Conservation (phyloP, 2,329 filamentous ascomycete genomes). For the Mycosphaerella sp. region DNA sequence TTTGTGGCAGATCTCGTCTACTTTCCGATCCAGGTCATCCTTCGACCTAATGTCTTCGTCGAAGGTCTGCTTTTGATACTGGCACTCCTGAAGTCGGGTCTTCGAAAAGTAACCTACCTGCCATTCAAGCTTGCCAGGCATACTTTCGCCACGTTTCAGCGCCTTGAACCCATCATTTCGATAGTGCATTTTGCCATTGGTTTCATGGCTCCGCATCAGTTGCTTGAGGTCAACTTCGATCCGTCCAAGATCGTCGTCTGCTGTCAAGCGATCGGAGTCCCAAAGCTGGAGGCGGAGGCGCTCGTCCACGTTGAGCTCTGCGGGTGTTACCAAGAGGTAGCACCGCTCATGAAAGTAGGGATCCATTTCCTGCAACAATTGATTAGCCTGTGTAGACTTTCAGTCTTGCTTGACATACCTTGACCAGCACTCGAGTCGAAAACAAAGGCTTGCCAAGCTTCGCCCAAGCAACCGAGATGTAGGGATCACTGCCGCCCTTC, state of each 20-base stretch:
- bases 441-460: slow-evolving; percentile 67
- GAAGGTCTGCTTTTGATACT: slow-evolving; percentile 56
- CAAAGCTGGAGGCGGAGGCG: slow-evolving; percentile 64
- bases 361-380: slow-evolving; percentile 50
- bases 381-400: neutral
- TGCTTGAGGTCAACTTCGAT: slow-evolving; percentile 63
- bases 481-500: slow-evolving; percentile 60
- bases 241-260: slow-evolving; percentile 67
- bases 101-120: slow-evolving; percentile 67
- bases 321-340: slow-evolving; percentile 61
- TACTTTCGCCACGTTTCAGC: slow-evolving; percentile 58
- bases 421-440: slow-evolving; percentile 59
- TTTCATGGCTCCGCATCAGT: slow-evolving; percentile 55
- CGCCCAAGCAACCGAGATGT: slow-evolving; percentile 67
- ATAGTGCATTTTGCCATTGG: slow-evolving; percentile 57
- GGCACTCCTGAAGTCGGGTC: slow-evolving; percentile 55
- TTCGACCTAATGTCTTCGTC: slow-evolving; percentile 53
- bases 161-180: slow-evolving; percentile 61
- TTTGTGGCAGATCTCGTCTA: slow-evolving; percentile 48
- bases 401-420: slow-evolving; percentile 18
- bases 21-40: slow-evolving; percentile 54
- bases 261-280: slow-evolving; percentile 67
- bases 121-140: slow-evolving; percentile 65
- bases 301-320: slow-evolving; percentile 63
- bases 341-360: slow-evolving; percentile 66